Conservation (phyloP, 306 rosid species). For the Quercus aquifolioides region DNA sequence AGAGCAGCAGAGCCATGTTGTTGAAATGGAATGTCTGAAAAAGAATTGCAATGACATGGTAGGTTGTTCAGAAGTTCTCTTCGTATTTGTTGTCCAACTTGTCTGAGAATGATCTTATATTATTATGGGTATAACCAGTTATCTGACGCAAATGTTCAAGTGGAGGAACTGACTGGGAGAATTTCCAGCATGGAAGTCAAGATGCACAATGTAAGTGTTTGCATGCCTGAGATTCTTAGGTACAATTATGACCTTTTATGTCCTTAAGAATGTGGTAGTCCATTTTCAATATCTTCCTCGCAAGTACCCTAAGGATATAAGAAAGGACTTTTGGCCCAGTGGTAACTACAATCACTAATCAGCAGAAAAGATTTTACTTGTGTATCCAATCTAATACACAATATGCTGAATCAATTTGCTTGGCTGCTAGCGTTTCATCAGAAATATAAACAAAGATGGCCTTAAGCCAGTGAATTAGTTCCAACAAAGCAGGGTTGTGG, state of each 20-base stretch:
- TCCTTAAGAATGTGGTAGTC: neutral
- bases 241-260: neutral
- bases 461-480: neutral
- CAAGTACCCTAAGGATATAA: too few relatives aligned
- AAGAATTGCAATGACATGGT: slow-evolving; percentile 46
- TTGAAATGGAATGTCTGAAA: slow-evolving; percentile 40
- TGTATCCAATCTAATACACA: too few relatives aligned
- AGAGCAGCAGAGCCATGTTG: slow-evolving; percentile 43
- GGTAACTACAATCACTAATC: too few relatives aligned
- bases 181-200: slow-evolving; percentile 54
- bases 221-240: slow-evolving; percentile 1
- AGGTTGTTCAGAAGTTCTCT: slow-evolving; percentile 21
- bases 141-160: slow-evolving; percentile 39
- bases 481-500: neutral
- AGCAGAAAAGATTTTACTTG: too few relatives aligned
- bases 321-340: too few relatives aligned
- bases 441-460: neutral
- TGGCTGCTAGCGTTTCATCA: neutral
- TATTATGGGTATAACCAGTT: slow-evolving; percentile 37
- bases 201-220: slow-evolving; percentile 51
- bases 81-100: slow-evolving; percentile 12
- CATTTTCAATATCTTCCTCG: too few relatives aligned
- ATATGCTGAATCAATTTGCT: too few relatives aligned
- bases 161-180: slow-evolving; percentile 51
- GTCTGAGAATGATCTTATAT: neutral